phyloP scores from a whole-genome alignment of 345 rosid genomes.

The Toxicodendron radicans region DNA sequence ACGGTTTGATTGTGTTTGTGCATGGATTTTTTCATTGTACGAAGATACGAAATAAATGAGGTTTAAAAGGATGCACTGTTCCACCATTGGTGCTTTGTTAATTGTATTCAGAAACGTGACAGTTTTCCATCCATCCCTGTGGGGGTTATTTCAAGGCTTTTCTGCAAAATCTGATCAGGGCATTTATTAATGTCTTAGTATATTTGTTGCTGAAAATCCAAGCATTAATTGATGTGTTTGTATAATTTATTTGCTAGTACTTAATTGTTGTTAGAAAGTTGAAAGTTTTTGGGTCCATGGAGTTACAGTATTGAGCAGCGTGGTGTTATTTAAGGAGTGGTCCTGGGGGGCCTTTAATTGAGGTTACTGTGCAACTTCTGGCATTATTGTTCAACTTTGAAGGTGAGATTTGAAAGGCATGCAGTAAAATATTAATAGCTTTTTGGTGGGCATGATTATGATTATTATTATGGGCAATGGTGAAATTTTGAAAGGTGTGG shows the following conservation, averaged over 20 bases:
- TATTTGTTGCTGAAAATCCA: not conserved
- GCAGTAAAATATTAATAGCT: too few relatives aligned
- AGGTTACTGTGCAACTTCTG: too few relatives aligned
- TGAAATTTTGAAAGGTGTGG: not conserved
- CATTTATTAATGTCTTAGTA: not conserved
- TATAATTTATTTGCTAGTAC: not conserved
- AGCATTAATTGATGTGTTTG: not conserved
- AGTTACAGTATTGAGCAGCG: not conserved
- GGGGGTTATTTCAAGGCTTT: not conserved
- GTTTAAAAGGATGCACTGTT: not conserved
- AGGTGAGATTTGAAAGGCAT: too few relatives aligned
- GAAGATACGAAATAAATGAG: not conserved
- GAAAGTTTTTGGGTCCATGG: not conserved
- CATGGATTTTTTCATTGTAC: conserved; percentile 3
- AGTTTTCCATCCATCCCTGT: not conserved
- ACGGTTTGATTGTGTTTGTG: not conserved
- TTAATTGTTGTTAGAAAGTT: not conserved
- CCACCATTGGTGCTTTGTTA: not conserved
- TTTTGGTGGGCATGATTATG: too few relatives aligned
- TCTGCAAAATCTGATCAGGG: not conserved
- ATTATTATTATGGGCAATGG: not conserved
- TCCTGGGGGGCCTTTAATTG: too few relatives aligned
- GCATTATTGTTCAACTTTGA: too few relatives aligned
- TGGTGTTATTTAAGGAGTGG: too few relatives aligned
- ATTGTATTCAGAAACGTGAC: not conserved